A percentile compares a stretch with the other conserved stretches of the same genome.
Evolutionary conservation across 768 basidiomycete species (phyloP).

Genomic region (Panus rudis): DNA sequence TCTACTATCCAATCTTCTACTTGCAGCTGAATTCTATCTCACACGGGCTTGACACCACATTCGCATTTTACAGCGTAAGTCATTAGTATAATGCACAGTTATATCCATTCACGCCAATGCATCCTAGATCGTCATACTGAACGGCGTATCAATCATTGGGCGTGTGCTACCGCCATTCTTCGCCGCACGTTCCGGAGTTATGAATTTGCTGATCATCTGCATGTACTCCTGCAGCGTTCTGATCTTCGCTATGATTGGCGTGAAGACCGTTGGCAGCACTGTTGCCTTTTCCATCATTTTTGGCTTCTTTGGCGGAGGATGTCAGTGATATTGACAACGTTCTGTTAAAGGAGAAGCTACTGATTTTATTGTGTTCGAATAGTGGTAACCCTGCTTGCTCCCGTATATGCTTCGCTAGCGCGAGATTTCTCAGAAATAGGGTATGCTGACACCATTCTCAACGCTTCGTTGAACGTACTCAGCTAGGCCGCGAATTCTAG

Average conservation of each 20-base stretch:
- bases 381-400: conserved; percentile 21
- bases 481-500: conserved; percentile 7
- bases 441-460: conserved; percentile 7
- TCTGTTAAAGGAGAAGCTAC: too few relatives aligned
- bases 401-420: conserved; percentile 13
- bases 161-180: conserved; percentile 25
- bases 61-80: conserved; percentile 24
- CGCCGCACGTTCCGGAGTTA: conserved; percentile 23
- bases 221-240: conserved; percentile 19
- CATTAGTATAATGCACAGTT: too few relatives aligned
- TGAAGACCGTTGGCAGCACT: conserved; percentile 19
- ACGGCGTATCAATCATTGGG: conserved; percentile 22
- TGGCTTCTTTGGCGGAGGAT: conserved; percentile 30
- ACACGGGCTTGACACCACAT: conserved; percentile 9
- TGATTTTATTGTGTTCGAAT: too few relatives aligned
- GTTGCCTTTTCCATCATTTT: conserved; percentile 29
- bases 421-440: conserved; percentile 18
- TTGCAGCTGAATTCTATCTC: conserved; percentile 17
- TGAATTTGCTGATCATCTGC: conserved; percentile 22
- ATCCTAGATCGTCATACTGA: conserved; percentile 23
- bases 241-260: conserved; percentile 24
- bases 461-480: not conserved
- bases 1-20: conserved; percentile 24
- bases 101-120: too few relatives aligned
- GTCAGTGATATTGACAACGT: too few relatives aligned